Base-by-base conservation (phyloP, 1,284 basidiomycete genomes). In the Cryptococcus neoformans region DNA sequence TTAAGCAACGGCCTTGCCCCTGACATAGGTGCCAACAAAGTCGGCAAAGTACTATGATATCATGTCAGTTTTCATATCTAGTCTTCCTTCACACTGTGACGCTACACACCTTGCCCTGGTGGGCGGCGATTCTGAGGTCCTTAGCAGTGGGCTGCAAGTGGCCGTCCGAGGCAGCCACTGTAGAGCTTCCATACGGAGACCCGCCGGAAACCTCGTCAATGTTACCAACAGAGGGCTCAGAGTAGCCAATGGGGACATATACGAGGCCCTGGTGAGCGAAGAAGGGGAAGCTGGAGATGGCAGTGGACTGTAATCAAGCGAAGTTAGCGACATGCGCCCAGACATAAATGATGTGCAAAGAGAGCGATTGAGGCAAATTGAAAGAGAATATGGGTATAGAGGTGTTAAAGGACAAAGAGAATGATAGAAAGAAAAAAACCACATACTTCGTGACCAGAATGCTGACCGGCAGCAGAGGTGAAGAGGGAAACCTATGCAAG, bases 221-320 rank as follows among this genome's bases (percentile, higher is more conserved):
- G 69, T 85, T 82, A 1, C 78, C 69, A 59, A 81, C 35, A 12
- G 39, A 10, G n/a, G 49, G 42, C 4, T 17, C 36, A 44, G 41
- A 17, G 56, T 60, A 49, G 49, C 65, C 91, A 56, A 91, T 80
- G 34, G 90, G 90, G 8, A 92, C 88, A 72, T 81, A 90, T 61
- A 68, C 54, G 55, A 71, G 63, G 62, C 44, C 34, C 39, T 46
- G 90, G 78, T 94, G 91, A 17, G 83, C 80, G 62, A 92, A 80
- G 49, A 87, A 89, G 28, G 89, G 89, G 52, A 92, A 62, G 46
- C 82, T 74, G 67, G 82, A 84, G 60, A 86, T 62, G 39, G 81
- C 80, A 44, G 91, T 92, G 28, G 83, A 73, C 72, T 65, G 17
- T 49, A 16, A 14, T 21, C 21, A 21, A 21, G 21, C 21, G 21